These are phyloP conservation scores for Diphasiastrum complanatum DNA, from an alignment of 83 land plant species.

Conservation along the genomic window DNA sequence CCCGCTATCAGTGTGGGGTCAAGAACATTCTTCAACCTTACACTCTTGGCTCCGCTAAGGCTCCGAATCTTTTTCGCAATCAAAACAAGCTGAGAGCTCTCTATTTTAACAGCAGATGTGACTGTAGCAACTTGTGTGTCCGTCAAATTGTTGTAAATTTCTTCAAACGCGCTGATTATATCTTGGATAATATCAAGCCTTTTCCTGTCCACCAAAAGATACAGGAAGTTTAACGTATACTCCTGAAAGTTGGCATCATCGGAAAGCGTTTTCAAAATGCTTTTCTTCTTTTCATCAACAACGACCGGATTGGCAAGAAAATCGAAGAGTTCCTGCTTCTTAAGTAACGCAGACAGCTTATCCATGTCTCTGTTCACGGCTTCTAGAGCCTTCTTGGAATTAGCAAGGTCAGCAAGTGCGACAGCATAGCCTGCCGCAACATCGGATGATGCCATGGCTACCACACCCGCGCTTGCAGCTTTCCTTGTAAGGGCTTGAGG, in stretches of 20 bases:
- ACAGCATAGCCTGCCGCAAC: conserved; percentile 65
- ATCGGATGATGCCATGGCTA: conserved; percentile 39
- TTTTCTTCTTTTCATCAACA: conserved; percentile 46
- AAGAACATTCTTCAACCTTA: conserved; percentile 70
- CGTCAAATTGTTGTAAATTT: conserved; percentile 53
- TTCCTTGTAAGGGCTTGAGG: too few relatives aligned
- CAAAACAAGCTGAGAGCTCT: conserved; percentile 59
- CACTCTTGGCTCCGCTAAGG: conserved; percentile 70
- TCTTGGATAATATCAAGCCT: conserved; percentile 51
- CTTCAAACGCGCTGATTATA: conserved; percentile 66
- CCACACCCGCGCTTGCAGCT: conserved; percentile 35
- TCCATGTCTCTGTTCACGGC: conserved; percentile 54
- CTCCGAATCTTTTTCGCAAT: conserved; percentile 74
- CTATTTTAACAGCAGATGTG: conserved; percentile 69
- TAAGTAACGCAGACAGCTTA: conserved; percentile 40
- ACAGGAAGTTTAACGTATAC: conserved; percentile 49
- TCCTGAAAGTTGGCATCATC: conserved; percentile 40
- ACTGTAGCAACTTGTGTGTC: conserved; percentile 74
- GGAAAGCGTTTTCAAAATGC: conserved; percentile 42
- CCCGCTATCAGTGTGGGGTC: conserved; percentile 82
- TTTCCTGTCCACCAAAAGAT: conserved; percentile 56
- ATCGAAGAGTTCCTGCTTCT: conserved; percentile 28
- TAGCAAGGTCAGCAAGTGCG: conserved; percentile 69
- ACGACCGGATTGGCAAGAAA: conserved; percentile 62
- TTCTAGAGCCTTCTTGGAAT: conserved; percentile 47